Evolutionary conservation across 257 asterid genomes (phyloP).

Genomic region (Eustoma russellianum): DNA sequence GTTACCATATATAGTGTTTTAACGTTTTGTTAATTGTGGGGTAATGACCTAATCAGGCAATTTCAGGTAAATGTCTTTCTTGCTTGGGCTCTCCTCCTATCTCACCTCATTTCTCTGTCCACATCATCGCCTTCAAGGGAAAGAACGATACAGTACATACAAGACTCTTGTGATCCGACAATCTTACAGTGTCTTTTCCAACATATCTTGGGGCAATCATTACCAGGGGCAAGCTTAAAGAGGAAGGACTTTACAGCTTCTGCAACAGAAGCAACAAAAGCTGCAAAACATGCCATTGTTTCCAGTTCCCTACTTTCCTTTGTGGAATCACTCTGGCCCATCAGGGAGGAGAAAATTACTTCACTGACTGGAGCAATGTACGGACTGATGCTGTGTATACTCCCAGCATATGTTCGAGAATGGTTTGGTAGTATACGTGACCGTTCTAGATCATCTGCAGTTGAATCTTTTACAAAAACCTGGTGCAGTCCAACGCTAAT

Average conservation of each 20-base stretch:
- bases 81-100: conserved; percentile 86
- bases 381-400: conserved; percentile 86
- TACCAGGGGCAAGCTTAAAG: conserved; percentile 43
- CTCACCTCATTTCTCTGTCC: conserved; percentile 69
- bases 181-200: conserved; percentile 87
- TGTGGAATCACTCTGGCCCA: conserved; percentile 74
- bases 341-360: conserved; percentile 62
- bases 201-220: conserved; percentile 66
- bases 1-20: not conserved
- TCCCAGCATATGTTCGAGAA: conserved; percentile 96
- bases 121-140: conserved; percentile 72
- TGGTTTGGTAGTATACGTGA: conserved; percentile 87
- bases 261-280: conserved; percentile 58
- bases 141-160: conserved; percentile 72
- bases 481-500: conserved; percentile 93
- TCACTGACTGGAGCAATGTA: conserved; percentile 76
- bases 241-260: conserved; percentile 69
- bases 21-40: conserved; percentile 4
- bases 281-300: conserved; percentile 65
- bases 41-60: conserved; percentile 13
- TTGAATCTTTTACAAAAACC: conserved; percentile 82
- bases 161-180: conserved; percentile 55
- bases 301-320: conserved; percentile 51
- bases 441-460: conserved; percentile 71
- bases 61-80: conserved; percentile 64